Percentiles rank a stretch among this genome's conserved stretches.
These are phyloP conservation scores for Drechslerella dactyloides DNA, from an alignment of 2,329 filamentous ascomycete genomes.

Conservation along the genomic window DNA sequence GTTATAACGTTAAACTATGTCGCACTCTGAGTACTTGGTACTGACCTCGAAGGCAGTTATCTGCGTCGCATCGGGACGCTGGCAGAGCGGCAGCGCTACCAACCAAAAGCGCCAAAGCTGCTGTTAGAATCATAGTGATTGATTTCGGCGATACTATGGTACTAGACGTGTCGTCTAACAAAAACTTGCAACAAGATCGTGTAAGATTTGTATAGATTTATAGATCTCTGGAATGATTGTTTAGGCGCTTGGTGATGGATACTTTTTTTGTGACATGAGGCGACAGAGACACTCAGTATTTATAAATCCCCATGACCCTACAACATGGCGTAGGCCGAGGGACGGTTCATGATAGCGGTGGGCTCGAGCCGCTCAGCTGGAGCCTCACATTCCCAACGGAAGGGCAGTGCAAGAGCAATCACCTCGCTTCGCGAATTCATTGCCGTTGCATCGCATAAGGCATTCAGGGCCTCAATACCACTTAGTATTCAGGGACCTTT, in stretches of 20 bases:
- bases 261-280: not conserved
- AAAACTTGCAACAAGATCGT: no score
- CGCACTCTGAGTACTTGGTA: not conserved
- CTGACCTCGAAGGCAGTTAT: slow-evolving; percentile 6
- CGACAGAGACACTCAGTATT: not conserved
- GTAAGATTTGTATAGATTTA: not conserved
- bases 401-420: no score
- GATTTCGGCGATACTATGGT: not conserved
- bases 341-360: not conserved
- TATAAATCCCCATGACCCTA: not conserved
- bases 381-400: no score
- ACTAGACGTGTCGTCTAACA: not conserved
- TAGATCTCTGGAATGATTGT: not conserved
- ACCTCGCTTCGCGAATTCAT: no score
- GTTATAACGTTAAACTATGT: not conserved
- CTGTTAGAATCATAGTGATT: not conserved
- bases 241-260: no score
- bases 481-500: not conserved
- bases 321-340: not conserved
- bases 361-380: not conserved
- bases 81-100: not conserved
- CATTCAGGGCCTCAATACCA: no score
- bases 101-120: not conserved
- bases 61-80: not conserved
- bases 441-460: no score